Evolutionary conservation across 2,329 filamentous ascomycete genomes (phyloP), one percentile per base, ranked within the genome.

Genomic region (Colletotrichum echinochloae): DNA sequence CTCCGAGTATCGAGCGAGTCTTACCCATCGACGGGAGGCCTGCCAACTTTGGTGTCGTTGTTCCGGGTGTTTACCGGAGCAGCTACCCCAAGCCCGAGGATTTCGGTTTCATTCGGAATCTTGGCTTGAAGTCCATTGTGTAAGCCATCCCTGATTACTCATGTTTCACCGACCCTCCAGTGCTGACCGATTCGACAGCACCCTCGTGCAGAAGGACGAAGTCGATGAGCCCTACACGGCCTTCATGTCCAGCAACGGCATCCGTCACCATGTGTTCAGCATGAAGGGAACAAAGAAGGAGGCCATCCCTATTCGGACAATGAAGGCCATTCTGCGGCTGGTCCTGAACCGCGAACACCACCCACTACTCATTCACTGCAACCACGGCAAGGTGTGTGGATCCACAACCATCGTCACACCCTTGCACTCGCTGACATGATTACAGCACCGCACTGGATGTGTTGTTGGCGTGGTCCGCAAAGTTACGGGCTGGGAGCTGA

Each of bases 281-380:
- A 92, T 98, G 84, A 89, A 91, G 72, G 92, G 94, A n/a, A 97
- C 97, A 74, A 97, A 98, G 81, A 94, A 95, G 75, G 85, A 91
- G 65, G 86, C 86, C 11, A 94, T 94, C 44, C 88, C 92, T 0
- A 78, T 89, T 9, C 80, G 84, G 54, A 89, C 90, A 33, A 94
- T 97, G 86, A 86, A 87, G 72, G 83, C 88, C 9, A 94, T 95
- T 55, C 85, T 97, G 30, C 84, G 88, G 16, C 83, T 95, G 51
- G 87, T 95, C 49, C 85, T 95, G 63, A 88, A 97, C 76, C 87
- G 87, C 59, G 81, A 85, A 41, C 94, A 97, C 73, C 90, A 96
- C 74, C 95, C 95, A 0, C 81, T 98, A 14, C 85, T 97, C 48
- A 88, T 98, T 56, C 95, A 98, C 80, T 98, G 95, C 86, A 98